These are phyloP conservation scores for Conoideocrella luteorostrata DNA, from an alignment of 2,329 filamentous ascomycete genomes.

Conservation along the genomic window DNA sequence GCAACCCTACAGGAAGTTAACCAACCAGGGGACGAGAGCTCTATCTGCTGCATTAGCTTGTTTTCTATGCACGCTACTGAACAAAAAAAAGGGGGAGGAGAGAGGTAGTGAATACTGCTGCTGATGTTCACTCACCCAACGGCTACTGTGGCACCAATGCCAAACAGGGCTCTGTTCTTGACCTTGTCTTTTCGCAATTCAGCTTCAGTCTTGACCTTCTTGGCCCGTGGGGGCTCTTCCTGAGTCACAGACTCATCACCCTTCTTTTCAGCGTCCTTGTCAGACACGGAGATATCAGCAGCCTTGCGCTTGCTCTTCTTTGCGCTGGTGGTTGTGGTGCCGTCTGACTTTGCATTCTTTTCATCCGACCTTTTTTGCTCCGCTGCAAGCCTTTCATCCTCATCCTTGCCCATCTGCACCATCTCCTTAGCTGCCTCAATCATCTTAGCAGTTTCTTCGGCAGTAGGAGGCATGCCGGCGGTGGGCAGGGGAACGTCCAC, in stretches of 20 bases:
- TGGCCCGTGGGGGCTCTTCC: slow-evolving; percentile 48
- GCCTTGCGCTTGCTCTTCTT: slow-evolving; percentile 67
- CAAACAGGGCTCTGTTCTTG: slow-evolving; percentile 76
- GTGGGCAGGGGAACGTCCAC: slow-evolving; percentile 61
- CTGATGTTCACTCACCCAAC: slow-evolving; percentile 74
- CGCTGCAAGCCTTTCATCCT: slow-evolving; percentile 34
- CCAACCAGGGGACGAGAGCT: slow-evolving; percentile 45
- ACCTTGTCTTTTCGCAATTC: slow-evolving; percentile 82
- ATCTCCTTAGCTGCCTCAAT: slow-evolving; percentile 81
- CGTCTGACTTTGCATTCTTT: slow-evolving; percentile 30
- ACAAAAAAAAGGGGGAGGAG: not conserved
- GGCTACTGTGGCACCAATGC: slow-evolving; percentile 78
- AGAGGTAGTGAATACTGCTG: not conserved
- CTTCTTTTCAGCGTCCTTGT: slow-evolving; percentile 43
- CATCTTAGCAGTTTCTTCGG: slow-evolving; percentile 76
- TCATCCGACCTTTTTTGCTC: slow-evolving; percentile 31
- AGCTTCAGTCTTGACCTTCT: slow-evolving; percentile 75
- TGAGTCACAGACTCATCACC: slow-evolving; percentile 21
- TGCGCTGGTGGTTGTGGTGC: slow-evolving; percentile 24
- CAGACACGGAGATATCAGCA: slow-evolving; percentile 62
- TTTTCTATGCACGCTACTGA: too few species aligned
- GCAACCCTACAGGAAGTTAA: slow-evolving; percentile 39
- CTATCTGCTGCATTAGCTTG: slow-evolving; percentile 19
- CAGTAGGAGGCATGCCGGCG: slow-evolving; percentile 60
- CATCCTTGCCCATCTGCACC: slow-evolving; percentile 62